These are phyloP conservation scores for Gautieria morchelliformis DNA, from an alignment of 768 basidiomycete genomes.

Conservation along the genomic window DNA sequence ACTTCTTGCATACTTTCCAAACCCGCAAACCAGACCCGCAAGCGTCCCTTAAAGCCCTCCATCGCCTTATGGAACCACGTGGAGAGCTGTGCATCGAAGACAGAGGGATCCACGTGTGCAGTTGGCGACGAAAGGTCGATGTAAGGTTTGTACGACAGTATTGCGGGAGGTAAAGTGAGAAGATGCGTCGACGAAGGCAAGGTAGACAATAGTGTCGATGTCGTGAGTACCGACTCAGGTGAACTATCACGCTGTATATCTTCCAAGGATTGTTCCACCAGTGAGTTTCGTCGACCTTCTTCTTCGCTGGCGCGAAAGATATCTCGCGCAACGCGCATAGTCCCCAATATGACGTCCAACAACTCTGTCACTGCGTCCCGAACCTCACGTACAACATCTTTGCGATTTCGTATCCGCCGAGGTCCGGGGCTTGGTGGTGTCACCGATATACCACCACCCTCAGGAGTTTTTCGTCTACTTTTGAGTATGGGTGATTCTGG, in stretches of 20 bases:
- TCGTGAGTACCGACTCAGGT: conserved; percentile 50
- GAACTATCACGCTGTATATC: conserved; percentile 48
- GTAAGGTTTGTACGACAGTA: conserved; percentile 79
- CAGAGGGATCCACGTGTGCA: conserved; percentile 35
- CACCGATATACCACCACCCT: conserved; percentile 5
- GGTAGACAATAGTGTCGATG: conserved; percentile 52
- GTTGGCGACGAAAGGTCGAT: conserved; percentile 60
- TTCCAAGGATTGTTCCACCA: conserved; percentile 49
- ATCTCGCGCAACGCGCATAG: conserved; percentile 44
- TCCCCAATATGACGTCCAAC: conserved; percentile 48
- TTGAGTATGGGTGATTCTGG: not conserved
- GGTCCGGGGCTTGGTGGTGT: not conserved
- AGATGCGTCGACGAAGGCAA: conserved; percentile 82
- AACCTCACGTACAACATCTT: conserved; percentile 38
- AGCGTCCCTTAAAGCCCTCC: conserved; percentile 32
- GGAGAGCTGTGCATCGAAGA: conserved; percentile 37
- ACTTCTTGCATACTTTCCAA: conserved; percentile 55
- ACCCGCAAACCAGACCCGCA: conserved; percentile 48
- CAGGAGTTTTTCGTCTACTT: conserved; percentile 21
- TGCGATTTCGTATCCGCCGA: conserved; percentile 15
- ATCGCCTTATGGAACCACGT: conserved; percentile 58
- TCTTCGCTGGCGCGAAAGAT: conserved; percentile 38
- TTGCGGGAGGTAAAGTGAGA: conserved; percentile 57
- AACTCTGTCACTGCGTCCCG: conserved; percentile 42
- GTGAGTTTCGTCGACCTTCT: conserved; percentile 25